Base-by-base conservation (phyloP, 345 rosid genomes). In the Eutrema japonicum region DNA sequence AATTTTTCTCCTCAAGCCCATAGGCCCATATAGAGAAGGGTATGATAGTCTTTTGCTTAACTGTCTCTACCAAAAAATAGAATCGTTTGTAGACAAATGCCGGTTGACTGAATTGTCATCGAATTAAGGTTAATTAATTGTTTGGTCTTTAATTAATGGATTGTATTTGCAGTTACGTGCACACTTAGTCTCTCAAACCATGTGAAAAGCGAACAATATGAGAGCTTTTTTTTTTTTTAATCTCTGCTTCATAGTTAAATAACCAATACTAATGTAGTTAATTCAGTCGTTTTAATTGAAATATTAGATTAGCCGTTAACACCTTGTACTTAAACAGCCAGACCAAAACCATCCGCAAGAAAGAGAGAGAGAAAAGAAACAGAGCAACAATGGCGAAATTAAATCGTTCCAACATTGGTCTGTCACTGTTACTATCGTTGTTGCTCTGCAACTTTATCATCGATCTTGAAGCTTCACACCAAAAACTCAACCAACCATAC, bases 401-500 rank as follows among this genome's bases (percentile, higher is more conserved):
- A 35, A 14, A 45, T 47, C 4, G 57, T 47, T 37, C 55, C 7
- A 45, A 35, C 10, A 36, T 54, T 54, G 48, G 63, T 54, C 41
- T 54, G 1, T 56, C 73, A 43, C 67, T 66, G 6, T 13, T 74
- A 49, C 16, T 73, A 2, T 45, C 64, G 2, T 27, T 75, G 43
- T 61, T 75, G 16, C 57, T 75, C 64, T 67, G 43, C 57, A 68
- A 56, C 70, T 75, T 68, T 42, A 75, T 53, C 37, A 14, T 54
- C 29, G 11, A 61, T 46, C 69, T 68, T 68, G 74, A 61, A 45
- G 79, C 74, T 37, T 61, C 64, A 45, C 47, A 35, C 18, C 68
- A 75, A 36, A 58, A 61, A 61, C 16, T 49, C 36, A 68, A 51
- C 32, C 93, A 88, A 70, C 86, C 91, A 37, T 86, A 88, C 64